Evolutionary conservation across 1,139 yeast genomes (phyloP).

Genomic region (Pichia inconspicua): DNA sequence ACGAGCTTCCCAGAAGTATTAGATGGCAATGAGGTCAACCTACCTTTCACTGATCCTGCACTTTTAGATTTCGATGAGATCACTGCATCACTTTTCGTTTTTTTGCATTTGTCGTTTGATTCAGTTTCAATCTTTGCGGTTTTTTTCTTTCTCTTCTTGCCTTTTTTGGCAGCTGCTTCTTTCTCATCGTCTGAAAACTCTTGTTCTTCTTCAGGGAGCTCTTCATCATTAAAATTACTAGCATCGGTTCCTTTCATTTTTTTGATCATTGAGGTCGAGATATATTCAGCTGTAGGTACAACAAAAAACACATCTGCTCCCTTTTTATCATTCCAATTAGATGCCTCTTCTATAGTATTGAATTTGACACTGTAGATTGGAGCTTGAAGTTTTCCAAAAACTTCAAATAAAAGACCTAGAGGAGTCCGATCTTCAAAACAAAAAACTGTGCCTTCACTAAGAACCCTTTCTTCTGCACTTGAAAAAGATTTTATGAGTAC

Average conservation of each 20-base stretch:
- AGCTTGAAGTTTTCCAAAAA: slow-evolving; percentile 81
- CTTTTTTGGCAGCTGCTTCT: slow-evolving; percentile 57
- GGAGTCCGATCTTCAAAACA: slow-evolving; percentile 67
- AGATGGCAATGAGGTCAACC: slow-evolving; percentile 19
- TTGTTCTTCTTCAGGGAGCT: slow-evolving; percentile 83
- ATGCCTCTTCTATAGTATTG: slow-evolving; percentile 44
- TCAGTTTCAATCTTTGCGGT: neutral
- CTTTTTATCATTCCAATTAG: slow-evolving; percentile 35
- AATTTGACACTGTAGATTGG: slow-evolving; percentile 78
- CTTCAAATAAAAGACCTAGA: slow-evolving; percentile 81
- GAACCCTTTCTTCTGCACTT: slow-evolving; percentile 79
- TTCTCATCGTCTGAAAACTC: slow-evolving; percentile 92
- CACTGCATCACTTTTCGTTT: neutral
- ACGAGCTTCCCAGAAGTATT: neutral
- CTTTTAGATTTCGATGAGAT: slow-evolving; percentile 10
- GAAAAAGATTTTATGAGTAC: slow-evolving; percentile 64
- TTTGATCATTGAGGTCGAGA: slow-evolving; percentile 66
- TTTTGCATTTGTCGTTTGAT: neutral
- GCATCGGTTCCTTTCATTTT: slow-evolving; percentile 85
- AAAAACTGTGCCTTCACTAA: slow-evolving; percentile 74
- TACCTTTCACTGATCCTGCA: slow-evolving; percentile 15
- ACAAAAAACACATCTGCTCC: slow-evolving; percentile 68
- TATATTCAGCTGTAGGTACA: slow-evolving; percentile 71
- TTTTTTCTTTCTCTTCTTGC: slow-evolving; percentile 45
- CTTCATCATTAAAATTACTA: slow-evolving; percentile 91